Base-by-base conservation (phyloP, 1,139 yeast species). In the Nadsonia commutata region DNA sequence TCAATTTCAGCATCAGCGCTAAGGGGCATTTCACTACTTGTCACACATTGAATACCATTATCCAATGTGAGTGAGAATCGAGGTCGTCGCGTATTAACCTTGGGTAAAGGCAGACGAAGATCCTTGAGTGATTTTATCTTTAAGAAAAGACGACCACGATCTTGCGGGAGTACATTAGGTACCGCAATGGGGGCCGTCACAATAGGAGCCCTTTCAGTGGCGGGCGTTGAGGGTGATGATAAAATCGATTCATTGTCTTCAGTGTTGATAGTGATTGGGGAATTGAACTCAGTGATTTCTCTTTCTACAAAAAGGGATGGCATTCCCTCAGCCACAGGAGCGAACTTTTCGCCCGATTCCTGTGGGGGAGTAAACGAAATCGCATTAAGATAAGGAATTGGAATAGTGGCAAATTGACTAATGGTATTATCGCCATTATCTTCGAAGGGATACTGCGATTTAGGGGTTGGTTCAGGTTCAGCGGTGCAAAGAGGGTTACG, bases 31-130 rank as follows among this genome's bases (percentile, higher is more conserved):
- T 74, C 74, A 23, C 83, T 78, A 0, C 95, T 86, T 38, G 79
- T 75, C 39, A 86, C 77, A 48, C 88, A 76, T 57, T 90, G 95
- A 27, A 78, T 76, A 2, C 95, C 95, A 59, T 90, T 88, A 58
- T 90, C 97, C 49, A 90, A 67, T 4, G 83, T 76, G 36, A 86
- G 58, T 37, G 76, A 73, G 60, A 82, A 76, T 43, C 69, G 68
- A 0, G 85, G 60, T 41, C 55, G 43, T 23, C 73, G 64, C 43
- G 74, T 74, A 13, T 13, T 11, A 27, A 39, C 47, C 18, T 41
- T 37, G 19, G 56, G 62, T 11, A 59, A 45, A 1, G 90, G 84
- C 46, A 86, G 63, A 16, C 65, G 62, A 31, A 86, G 58, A 42
- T 72, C 74, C 48, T 70, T 68, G 44, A 86, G 60, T 0, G 78